phyloP scores from a whole-genome alignment of 1,284 basidiomycete genomes.

The Exobasidium cylindrosporum region DNA sequence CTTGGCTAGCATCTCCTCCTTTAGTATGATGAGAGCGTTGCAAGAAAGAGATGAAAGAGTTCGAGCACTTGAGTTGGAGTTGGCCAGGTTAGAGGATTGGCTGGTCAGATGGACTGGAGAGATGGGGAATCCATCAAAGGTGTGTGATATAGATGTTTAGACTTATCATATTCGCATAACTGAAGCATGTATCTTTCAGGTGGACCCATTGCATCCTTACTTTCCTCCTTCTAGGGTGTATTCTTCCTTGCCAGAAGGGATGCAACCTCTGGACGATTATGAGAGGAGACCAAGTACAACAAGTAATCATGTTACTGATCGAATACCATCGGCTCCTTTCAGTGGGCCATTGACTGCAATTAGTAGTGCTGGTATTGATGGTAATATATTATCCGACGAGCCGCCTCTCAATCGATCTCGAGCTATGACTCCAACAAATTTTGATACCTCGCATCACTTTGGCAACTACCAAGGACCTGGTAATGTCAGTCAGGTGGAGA shows the following conservation, averaged over 20 bases:
- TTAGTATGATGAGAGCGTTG: constrained; percentile 10
- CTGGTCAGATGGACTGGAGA: constrained; percentile 21
- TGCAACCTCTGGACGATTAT: background rate
- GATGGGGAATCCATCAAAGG: background rate
- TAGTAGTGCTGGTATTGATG: background rate
- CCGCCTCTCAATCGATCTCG: no score
- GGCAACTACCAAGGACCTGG: background rate
- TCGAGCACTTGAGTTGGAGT: constrained; percentile 43
- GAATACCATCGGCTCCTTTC: background rate
- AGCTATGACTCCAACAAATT: background rate
- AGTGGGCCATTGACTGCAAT: background rate
- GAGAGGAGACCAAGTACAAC: background rate
- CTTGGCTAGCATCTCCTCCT: background rate
- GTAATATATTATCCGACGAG: background rate
- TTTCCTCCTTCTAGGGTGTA: constrained; percentile 1
- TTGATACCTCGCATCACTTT: background rate
- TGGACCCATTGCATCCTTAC: background rate
- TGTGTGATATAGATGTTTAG: background rate
- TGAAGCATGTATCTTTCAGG: background rate
- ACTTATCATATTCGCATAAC: constrained; percentile 1
- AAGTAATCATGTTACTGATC: background rate
- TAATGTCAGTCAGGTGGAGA: background rate
- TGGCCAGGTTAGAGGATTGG: constrained; percentile 38
- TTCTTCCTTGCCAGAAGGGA: background rate
- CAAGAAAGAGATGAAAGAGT: constrained; percentile 47